Base-by-base conservation (phyloP, 352 stramenopile species). In the Phytophthora palmivora region DNA sequence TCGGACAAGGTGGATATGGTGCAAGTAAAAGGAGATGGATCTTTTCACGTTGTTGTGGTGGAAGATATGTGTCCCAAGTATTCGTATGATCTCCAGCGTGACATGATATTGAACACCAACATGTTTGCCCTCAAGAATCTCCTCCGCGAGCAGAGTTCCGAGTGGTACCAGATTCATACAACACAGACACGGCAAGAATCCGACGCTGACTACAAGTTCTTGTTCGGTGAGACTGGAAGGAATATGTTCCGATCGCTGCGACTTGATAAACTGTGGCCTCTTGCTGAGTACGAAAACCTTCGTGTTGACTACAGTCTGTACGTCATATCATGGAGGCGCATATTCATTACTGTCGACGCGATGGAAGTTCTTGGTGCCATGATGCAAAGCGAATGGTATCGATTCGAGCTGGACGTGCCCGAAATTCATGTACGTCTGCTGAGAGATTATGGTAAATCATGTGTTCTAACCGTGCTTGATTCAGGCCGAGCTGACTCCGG, bases 301-400 rank as follows among this genome's bases (percentile, higher is more conserved):
- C 55, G 16, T 12, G 24, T 67, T 12, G 42, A 64, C 21, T n/a
- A 60, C 45, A 28, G 38, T n/a, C 26, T 54, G 0, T 55, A 67
- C 12, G 37, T 57, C 0, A 9, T 67, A 30, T 14, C 22, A 5
- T 77, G 63, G 68, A 65, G 38, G 11, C 57, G 63, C 38, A 16
- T 67, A 6, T 63, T 77, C 24, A 14, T 67, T 8, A 15, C 53
- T 24, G 47, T 44, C 1, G 57, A 71, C 26, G 54, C 65, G 14
- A 71, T 70, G 38, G 56, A 68, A 47, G 43, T 69, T 34, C 28
- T 78, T 47, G 68, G 53, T 10, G 64, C 45, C 30, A 66, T 78
- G 46, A 71, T 78, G 50, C 70, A 74, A 54, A 78, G 63, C 45
- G 70, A 78, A 56, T 78, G 70, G 64, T 63, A 78, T 51, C 64